Base-by-base conservation (phyloP, 129 eudicot species). In the Flaveria brownii region DNA sequence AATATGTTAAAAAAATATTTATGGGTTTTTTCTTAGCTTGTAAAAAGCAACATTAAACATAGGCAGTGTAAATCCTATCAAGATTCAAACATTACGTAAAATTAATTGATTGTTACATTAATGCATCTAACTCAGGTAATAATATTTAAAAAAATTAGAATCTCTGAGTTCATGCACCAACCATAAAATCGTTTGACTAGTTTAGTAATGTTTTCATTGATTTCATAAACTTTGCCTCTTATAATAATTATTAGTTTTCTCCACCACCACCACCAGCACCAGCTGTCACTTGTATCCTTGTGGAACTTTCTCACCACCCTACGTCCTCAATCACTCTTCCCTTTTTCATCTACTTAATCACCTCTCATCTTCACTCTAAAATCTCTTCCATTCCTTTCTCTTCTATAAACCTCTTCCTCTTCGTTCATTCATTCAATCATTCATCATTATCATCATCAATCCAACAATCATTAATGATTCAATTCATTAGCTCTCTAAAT, bases 321-420 rank as follows among this genome's bases (percentile, higher is more conserved):
- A 73, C 83, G 61, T 80, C 75, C 54, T 17, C 75, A 73, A 80
- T 73, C 83, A 72, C 79, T 12, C 72, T 41, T 8, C 28, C 36
- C 75, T 33, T 74, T 74, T 47, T 22, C 46, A 56, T 80, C 84
- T 80, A 80, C 68, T 17, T 74, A 80, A 67, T 80, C 84, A 57
- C 5, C 79, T 47, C 65, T 43, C 64, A 26, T 56, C 76, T 47
- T 56, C 51, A 55, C 67, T 12, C 1, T 41, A 66, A 60, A 68
- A 73, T 36, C 80, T 72, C 78, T 80, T 49, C 65, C 20, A 12
- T 72, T 46, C 39, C 56, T 16, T 28, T 13, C 9, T 47, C 61
- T 43, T 18, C 60, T 66, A 23, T 56, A 9, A 18, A n/a, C n/a
- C n/a, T n/a, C n/a, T n/a, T n/a, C 18, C 23, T 45, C 46, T 25